These are phyloP conservation scores for Yamagishiella unicocca DNA, from an alignment of 139 green algal species.

Conservation along the genomic window DNA sequence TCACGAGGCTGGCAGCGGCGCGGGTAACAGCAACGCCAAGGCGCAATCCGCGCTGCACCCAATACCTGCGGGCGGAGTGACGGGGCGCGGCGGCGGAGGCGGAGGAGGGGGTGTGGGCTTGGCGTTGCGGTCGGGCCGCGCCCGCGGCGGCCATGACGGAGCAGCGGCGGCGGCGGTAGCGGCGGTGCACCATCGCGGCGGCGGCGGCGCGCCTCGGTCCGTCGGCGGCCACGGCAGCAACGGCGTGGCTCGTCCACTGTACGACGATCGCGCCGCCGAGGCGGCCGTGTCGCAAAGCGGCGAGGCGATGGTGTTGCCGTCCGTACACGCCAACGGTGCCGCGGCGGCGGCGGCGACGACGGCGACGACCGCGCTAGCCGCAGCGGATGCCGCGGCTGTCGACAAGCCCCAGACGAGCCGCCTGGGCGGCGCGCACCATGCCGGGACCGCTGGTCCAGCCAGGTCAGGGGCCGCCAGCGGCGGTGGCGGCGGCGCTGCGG, in stretches of 20 bases:
- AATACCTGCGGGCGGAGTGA: neutral
- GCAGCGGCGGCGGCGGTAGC: neutral
- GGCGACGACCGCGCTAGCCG: neutral
- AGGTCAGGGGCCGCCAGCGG: slow-evolving; percentile 1
- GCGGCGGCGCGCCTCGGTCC: neutral
- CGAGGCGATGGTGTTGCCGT: slow-evolving; percentile 4
- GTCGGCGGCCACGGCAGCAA: slow-evolving; percentile 33
- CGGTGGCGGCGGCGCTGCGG: neutral
- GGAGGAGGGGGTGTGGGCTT: neutral
- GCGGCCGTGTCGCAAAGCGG: neutral
- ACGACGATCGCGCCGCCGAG: neutral
- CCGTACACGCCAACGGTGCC: neutral
- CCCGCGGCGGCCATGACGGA: neutral
- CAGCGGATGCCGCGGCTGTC: neutral
- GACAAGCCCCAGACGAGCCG: too few species aligned
- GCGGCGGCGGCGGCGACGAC: neutral
- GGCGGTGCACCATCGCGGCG: neutral
- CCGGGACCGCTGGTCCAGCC: neutral
- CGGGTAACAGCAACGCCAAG: neutral
- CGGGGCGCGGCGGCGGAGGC: neutral
- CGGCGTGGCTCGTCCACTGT: neutral
- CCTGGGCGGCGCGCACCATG: too few species aligned
- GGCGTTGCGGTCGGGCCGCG: neutral
- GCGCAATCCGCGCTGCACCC: slow-evolving; percentile 27
- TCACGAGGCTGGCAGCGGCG: neutral